phyloP scores from a whole-genome alignment of 768 basidiomycete genomes.

The Sporobolomyces phaffii region DNA sequence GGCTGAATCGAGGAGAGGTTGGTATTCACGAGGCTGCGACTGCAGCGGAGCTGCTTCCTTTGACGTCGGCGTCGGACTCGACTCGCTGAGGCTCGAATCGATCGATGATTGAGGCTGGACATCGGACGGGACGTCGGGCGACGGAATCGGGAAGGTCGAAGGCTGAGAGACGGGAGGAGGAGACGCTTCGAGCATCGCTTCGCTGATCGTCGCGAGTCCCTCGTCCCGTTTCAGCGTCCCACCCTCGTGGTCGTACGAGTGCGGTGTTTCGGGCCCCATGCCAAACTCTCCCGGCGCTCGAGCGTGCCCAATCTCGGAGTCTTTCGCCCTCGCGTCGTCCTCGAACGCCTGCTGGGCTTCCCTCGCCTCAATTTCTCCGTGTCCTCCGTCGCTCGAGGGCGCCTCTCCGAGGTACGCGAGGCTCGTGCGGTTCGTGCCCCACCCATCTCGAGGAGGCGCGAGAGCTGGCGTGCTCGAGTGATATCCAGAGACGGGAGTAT shows the following conservation, averaged over 20 bases:
- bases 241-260: background rate
- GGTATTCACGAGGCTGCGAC: slow-evolving; percentile 1
- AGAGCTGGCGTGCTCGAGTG: slow-evolving; percentile 5
- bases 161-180: background rate
- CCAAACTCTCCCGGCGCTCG: background rate
- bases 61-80: background rate
- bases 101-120: background rate
- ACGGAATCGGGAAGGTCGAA: background rate
- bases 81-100: background rate
- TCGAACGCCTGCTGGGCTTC: slow-evolving; percentile 12
- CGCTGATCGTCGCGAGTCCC: background rate
- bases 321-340: slow-evolving; percentile 2
- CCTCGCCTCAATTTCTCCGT: slow-evolving; percentile 1
- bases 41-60: background rate
- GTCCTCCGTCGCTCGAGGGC: slow-evolving; percentile 3
- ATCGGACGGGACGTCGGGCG: background rate
- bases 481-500: slow-evolving; percentile 2
- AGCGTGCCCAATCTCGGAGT: background rate
- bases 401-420: slow-evolving; percentile 38
- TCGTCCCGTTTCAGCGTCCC: background rate
- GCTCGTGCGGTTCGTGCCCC: slow-evolving; percentile 18
- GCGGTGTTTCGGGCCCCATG: background rate
- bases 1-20: background rate
- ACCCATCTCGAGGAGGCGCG: slow-evolving; percentile 10
- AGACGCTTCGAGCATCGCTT: slow-evolving; percentile 8